Percentiles rank a stretch among this genome's conserved stretches.
Conservation (phyloP, 306 rosid species). For the Sesbania bispinosa region DNA sequence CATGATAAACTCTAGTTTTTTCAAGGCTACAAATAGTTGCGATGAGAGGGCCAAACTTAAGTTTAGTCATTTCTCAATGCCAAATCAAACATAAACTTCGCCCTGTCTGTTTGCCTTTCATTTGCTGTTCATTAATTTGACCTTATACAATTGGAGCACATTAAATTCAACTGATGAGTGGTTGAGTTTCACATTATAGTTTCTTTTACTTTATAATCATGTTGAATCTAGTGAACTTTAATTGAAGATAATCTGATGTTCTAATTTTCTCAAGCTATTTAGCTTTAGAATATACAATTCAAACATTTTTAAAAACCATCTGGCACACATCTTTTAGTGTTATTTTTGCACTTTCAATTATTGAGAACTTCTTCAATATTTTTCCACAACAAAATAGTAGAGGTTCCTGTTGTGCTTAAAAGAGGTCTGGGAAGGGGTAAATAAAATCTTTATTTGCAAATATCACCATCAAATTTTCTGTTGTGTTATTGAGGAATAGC, state of each 20-base stretch:
- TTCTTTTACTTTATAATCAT: background rate
- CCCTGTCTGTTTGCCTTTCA: background rate
- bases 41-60: too few relatives aligned
- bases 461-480: background rate
- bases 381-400: background rate
- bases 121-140: slow-evolving; percentile 10
- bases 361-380: background rate
- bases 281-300: background rate
- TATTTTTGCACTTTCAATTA: background rate
- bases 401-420: background rate
- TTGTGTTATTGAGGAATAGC: background rate
- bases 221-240: background rate
- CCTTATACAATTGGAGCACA: slow-evolving; percentile 7
- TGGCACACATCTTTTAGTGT: background rate
- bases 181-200: background rate
- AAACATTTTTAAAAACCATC: background rate
- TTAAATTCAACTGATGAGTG: background rate
- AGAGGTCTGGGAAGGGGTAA: background rate
- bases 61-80: too few relatives aligned
- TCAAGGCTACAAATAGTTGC: too few relatives aligned
- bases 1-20: too few relatives aligned
- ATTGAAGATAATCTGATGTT: background rate
- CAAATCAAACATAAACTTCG: too few relatives aligned
- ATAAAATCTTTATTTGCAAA: background rate
- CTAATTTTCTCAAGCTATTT: slow-evolving; percentile 4